Percentiles rank a stretch among this genome's conserved stretches.
Evolutionary conservation across 2,329 filamentous ascomycete species (phyloP).

Genomic region (Colletotrichum ledebouriae): DNA sequence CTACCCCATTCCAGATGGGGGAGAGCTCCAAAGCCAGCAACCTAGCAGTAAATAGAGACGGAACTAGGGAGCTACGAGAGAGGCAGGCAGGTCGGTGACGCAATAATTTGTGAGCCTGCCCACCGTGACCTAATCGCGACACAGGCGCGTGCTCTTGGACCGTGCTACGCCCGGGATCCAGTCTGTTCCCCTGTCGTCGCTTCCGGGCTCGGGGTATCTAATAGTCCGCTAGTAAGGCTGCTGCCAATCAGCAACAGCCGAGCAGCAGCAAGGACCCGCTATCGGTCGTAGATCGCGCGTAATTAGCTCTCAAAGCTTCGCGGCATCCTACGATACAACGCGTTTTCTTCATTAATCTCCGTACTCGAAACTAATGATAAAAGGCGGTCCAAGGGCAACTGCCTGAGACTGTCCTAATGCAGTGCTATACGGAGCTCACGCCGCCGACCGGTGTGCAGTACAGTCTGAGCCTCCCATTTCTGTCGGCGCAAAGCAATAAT

Average conservation of each 20-base stretch:
- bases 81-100: conserved; percentile 24
- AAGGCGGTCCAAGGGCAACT: conserved; percentile 29
- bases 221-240: neutral
- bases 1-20: conserved; percentile 18
- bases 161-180: conserved; percentile 2
- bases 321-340: conserved; percentile 9
- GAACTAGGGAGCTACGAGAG: conserved; percentile 13
- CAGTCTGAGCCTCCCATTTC: conserved; percentile 83
- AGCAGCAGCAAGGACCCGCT: conserved; percentile 9
- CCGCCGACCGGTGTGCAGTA: conserved; percentile 95
- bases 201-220: conserved; percentile 6
- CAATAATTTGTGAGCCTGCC: conserved; percentile 20
- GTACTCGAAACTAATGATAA: conserved; percentile 34
- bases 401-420: conserved; percentile 72
- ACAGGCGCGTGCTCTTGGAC: conserved; percentile 1
- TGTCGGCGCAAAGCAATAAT: conserved; percentile 81
- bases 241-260: conserved; percentile 30
- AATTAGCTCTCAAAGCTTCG: conserved; percentile 16
- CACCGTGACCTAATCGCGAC: conserved; percentile 9
- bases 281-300: conserved; percentile 27
- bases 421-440: conserved; percentile 96
- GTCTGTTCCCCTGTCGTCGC: neutral
- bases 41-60: conserved; percentile 25
- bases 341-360: neutral
- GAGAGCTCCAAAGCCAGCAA: conserved; percentile 29